phyloP scores from a whole-genome alignment of 768 basidiomycete species.

The Gyrodon lividus region DNA sequence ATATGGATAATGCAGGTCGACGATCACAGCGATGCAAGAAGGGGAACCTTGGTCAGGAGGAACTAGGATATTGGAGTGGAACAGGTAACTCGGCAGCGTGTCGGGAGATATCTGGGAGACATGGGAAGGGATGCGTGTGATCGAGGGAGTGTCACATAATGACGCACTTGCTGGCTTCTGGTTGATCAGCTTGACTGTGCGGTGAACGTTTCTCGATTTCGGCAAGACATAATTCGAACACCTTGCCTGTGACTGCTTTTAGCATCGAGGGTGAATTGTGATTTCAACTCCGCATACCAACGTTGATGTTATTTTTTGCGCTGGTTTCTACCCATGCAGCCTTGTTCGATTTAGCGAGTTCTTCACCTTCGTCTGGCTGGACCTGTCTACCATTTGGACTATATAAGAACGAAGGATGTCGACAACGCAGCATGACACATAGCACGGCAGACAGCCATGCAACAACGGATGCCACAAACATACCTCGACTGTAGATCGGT shows the following conservation, averaged over 20 bases:
- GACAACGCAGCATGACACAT: slow-evolving; percentile 10
- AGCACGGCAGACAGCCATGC: slow-evolving; percentile 10
- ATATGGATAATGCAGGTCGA: slow-evolving; percentile 38
- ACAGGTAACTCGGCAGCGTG: slow-evolving; percentile 32
- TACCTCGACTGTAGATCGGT: slow-evolving; percentile 77
- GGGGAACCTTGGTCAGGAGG: slow-evolving; percentile 14
- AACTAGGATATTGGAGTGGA: slow-evolving; percentile 31
- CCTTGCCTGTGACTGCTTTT: slow-evolving; percentile 51
- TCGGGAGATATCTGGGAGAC: slow-evolving; percentile 17
- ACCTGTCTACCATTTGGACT: slow-evolving; percentile 64
- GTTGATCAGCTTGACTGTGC: slow-evolving; percentile 44
- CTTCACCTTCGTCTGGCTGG: slow-evolving; percentile 66
- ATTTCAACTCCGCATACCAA: slow-evolving; percentile 59
- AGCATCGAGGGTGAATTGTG: slow-evolving; percentile 2
- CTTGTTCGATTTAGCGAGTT: slow-evolving; percentile 66
- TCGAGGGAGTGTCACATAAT: slow-evolving; percentile 47
- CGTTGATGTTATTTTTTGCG: slow-evolving; percentile 83
- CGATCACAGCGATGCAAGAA: slow-evolving; percentile 29
- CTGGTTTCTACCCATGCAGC: slow-evolving; percentile 88
- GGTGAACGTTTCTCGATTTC: slow-evolving; percentile 80
- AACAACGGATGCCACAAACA: slow-evolving; percentile 26
- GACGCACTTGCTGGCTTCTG: slow-evolving; percentile 43
- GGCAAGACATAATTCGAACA: slow-evolving; percentile 79
- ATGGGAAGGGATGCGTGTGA: slow-evolving; percentile 8
- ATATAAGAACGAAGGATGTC: slow-evolving; percentile 30